Evolutionary conservation across 1,139 yeast genomes (phyloP).

Genomic region (Nematodospora anomalae): DNA sequence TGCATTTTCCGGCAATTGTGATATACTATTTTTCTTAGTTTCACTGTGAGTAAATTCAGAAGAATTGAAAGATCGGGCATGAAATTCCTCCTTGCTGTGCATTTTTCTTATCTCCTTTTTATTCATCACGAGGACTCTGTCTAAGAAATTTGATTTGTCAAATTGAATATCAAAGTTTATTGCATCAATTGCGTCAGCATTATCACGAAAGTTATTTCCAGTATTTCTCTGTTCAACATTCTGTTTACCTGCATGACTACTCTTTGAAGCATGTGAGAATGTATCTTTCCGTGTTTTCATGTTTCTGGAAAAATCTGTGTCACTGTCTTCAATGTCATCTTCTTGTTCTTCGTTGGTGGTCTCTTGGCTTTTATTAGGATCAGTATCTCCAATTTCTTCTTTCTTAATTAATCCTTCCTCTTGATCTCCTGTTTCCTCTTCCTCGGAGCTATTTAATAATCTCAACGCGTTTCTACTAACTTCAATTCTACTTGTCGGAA

Average conservation of each 20-base stretch:
- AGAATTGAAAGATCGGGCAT: background rate
- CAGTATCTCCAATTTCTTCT: background rate
- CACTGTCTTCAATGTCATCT: constrained; percentile 12
- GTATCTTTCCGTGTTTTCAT: constrained; percentile 6
- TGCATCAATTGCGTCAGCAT: background rate
- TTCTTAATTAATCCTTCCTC: background rate
- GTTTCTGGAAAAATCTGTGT: constrained; percentile 10
- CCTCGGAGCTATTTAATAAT: constrained; percentile 12
- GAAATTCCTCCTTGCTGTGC: background rate
- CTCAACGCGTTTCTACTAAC: constrained; percentile 8
- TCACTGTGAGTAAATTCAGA: background rate
- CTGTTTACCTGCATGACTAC: background rate
- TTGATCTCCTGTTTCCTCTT: constrained; percentile 5
- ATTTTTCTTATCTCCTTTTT: too few relatives aligned
- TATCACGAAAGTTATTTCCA: background rate
- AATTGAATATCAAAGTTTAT: background rate
- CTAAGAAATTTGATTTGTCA: background rate
- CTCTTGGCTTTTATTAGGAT: constrained; percentile 2
- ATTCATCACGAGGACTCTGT: background rate
- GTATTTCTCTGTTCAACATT: background rate
- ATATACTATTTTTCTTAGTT: too few relatives aligned
- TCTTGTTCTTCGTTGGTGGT: constrained; percentile 10
- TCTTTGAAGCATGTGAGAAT: background rate
- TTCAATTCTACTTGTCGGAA: constrained; percentile 1
- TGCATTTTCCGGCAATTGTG: background rate